Evolutionary conservation across 2,329 filamentous ascomycete genomes (phyloP), one percentile per base, ranked within the genome.

Genomic region (Botryosphaeria dothidea): DNA sequence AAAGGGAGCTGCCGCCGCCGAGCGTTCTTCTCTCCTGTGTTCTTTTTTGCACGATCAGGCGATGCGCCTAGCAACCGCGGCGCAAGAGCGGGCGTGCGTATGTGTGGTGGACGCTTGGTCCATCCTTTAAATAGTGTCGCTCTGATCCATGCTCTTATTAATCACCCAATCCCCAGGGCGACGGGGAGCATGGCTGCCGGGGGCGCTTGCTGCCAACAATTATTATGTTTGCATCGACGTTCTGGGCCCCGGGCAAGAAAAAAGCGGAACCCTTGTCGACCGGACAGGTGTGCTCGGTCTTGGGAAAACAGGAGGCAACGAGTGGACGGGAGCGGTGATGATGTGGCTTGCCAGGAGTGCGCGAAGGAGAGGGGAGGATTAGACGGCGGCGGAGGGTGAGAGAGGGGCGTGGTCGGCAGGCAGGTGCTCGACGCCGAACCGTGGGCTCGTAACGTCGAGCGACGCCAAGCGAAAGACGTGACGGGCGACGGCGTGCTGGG

Each of bases 281-380:
- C 27, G 3, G 49, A 17, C 27, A 21, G 8, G 46, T 8, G 46
- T 29, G 23, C 27, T 17, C 4, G 38, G 15, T 9, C 27, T 36
- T 41, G 15, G 27, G 25, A 23, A 31, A 23, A 2, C 25, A 23
- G 25, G 38, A 15, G 27, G 56, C 19, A 31, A 19, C 19, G 56
- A 60, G 23, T 60, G 56, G 56, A 34, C 56, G 27, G 38, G n/a
- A 46, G 56, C 56, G 56, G 38, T 34, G 56, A 60, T 34, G 56
- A 23, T 19, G 56, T 46, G 56, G 38, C 56, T 45, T 38, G 56
- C 21, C 56, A 23, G 56, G 56, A 60, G 56, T 11, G 41, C 21
- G 41, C 25, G 27, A 34, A 21, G 56, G 36, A 27, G 49, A 13
- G 29, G 36, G 17, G n/a, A 21, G 29, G 27, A 31, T 29, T 41